phyloP scores from a whole-genome alignment of 176 grass and related monocot genomes.

The Secale cereale region DNA sequence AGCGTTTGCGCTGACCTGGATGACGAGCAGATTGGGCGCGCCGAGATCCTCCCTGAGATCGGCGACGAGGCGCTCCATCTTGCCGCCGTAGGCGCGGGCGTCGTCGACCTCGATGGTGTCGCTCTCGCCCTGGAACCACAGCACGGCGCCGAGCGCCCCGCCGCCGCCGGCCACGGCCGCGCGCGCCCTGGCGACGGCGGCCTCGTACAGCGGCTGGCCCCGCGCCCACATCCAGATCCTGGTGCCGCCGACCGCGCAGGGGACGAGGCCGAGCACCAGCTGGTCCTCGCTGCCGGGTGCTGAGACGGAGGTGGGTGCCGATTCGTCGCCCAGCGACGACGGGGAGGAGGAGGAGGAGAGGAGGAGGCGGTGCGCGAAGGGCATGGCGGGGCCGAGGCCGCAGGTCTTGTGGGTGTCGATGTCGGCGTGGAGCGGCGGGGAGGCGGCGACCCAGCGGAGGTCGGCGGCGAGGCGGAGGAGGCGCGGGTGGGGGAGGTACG shows the following conservation, averaged over 20 bases:
- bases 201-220: slow-evolving; percentile 60
- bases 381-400: slow-evolving; percentile 81
- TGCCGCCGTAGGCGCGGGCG: slow-evolving; percentile 51
- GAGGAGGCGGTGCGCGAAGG: slow-evolving; percentile 66
- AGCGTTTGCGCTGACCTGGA: slow-evolving; percentile 47
- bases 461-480: slow-evolving; percentile 56
- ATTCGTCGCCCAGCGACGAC: no score
- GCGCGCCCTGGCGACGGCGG: slow-evolving; percentile 51
- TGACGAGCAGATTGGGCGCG: slow-evolving; percentile 63
- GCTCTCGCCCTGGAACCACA: slow-evolving; percentile 97
- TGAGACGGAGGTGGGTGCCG: no score
- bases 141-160: slow-evolving; percentile 56
- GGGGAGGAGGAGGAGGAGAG: not conserved
- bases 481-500: slow-evolving; percentile 50
- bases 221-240: slow-evolving; percentile 76
- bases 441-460: slow-evolving; percentile 54
- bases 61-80: slow-evolving; percentile 67
- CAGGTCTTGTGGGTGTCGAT: slow-evolving; percentile 82
- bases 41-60: slow-evolving; percentile 75
- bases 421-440: slow-evolving; percentile 82
- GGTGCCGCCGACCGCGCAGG: slow-evolving; percentile 77
- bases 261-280: slow-evolving; percentile 69
- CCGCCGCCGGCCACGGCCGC: slow-evolving; percentile 41
- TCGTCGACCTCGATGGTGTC: slow-evolving; percentile 66
- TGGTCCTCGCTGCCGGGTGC: not conserved